Percentiles rank a stretch among this genome's conserved stretches.
phyloP scores from a whole-genome alignment of 2,329 filamentous ascomycete species.

The Dactylellina cionopaga region DNA sequence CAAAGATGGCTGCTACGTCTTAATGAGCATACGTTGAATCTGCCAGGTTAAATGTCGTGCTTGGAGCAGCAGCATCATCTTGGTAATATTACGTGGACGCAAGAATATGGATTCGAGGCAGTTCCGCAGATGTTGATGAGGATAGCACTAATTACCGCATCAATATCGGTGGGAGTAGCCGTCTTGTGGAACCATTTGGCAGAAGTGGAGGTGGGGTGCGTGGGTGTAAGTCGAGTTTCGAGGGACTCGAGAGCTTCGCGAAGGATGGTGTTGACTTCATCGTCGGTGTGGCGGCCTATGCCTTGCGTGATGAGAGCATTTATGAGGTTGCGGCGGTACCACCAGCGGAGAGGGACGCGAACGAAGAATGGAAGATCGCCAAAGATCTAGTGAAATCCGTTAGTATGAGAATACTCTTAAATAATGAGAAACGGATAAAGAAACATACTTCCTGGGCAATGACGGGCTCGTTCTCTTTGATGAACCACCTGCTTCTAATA shows the following conservation, averaged over 20 bases:
- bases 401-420: not conserved
- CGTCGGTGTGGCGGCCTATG: constrained; percentile 42
- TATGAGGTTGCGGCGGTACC: constrained; percentile 32
- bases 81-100: too few species aligned
- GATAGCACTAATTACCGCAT: constrained; percentile 27
- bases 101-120: constrained; percentile 25
- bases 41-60: too few species aligned
- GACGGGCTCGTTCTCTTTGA: constrained; percentile 35
- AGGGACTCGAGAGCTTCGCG: constrained; percentile 34
- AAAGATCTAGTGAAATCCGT: constrained; percentile 11
- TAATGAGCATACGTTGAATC: too few species aligned
- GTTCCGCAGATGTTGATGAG: constrained; percentile 42
- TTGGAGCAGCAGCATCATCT: too few species aligned
- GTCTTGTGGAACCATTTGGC: constrained; percentile 46
- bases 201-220: not conserved
- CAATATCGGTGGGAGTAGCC: constrained; percentile 30
- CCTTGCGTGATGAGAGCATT: constrained; percentile 29
- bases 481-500: constrained; percentile 38
- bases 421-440: not conserved
- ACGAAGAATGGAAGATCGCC: constrained; percentile 34
- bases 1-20: too few species aligned
- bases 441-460: constrained; percentile 31
- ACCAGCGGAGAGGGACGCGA: constrained; percentile 41
- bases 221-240: constrained; percentile 24
- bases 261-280: constrained; percentile 38